A percentile compares a stretch with the other conserved stretches of the same genome.
Evolutionary conservation across 140 eudicot genomes (phyloP).

Genomic region (Ambrosia hybrid): DNA sequence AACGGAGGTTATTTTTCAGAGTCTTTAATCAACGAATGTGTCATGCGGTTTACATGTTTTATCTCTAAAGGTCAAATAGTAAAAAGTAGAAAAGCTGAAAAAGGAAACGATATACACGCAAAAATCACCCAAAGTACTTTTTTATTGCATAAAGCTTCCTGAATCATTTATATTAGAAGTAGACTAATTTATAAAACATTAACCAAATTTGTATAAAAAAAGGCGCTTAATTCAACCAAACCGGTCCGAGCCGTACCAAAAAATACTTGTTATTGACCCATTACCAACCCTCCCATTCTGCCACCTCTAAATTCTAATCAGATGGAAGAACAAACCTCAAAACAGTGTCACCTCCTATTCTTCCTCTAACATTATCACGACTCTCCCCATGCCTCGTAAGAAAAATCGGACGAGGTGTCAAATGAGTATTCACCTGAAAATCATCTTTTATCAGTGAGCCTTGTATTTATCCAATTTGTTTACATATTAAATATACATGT

Average conservation of each 20-base stretch:
- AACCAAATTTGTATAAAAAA: too few relatives aligned
- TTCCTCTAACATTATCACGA: slow-evolving; percentile 82
- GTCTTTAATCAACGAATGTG: neutral
- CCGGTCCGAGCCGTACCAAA: too few relatives aligned
- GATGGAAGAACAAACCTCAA: slow-evolving; percentile 49
- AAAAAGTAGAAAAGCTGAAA: neutral
- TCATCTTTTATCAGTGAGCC: slow-evolving; percentile 13
- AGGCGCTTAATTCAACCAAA: too few relatives aligned
- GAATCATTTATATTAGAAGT: neutral
- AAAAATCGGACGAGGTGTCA: slow-evolving; percentile 93
- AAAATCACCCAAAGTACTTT: neutral
- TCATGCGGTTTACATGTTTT: neutral
- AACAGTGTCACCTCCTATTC: slow-evolving; percentile 95
- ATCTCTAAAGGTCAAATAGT: neutral
- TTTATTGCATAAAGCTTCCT: slow-evolving; percentile 4
- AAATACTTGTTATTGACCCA: too few relatives aligned
- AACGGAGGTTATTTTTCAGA: neutral
- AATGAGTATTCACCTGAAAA: slow-evolving; percentile 86
- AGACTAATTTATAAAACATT: neutral
- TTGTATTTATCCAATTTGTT: neutral
- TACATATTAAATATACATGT: neutral
- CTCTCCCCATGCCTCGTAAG: slow-evolving; percentile 97
- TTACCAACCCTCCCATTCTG: too few relatives aligned
- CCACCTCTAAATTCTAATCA: too few relatives aligned
- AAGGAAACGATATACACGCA: neutral